These are phyloP conservation scores for Fusarium coffeatum DNA, from an alignment of 2,329 filamentous ascomycete genomes.

Conservation along the genomic window DNA sequence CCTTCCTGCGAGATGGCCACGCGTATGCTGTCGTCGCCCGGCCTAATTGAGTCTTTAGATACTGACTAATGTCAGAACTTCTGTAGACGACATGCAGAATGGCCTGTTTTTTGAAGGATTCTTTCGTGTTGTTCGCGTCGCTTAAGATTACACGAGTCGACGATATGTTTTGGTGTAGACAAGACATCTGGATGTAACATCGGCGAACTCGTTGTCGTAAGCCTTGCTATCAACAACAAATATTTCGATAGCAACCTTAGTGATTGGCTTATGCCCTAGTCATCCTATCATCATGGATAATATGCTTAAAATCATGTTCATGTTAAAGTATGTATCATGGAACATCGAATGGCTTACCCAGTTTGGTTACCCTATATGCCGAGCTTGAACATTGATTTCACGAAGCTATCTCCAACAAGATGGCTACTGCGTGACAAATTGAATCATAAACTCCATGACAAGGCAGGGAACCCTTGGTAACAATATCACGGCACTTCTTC, in stretches of 20 bases:
- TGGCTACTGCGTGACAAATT: neutral
- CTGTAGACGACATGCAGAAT: neutral
- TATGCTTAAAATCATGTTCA: neutral
- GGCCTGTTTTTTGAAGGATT: slow-evolving; percentile 11
- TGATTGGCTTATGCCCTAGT: no score
- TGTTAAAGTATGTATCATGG: neutral
- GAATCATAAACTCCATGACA: neutral
- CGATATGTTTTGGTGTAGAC: neutral
- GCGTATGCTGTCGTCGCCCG: slow-evolving; percentile 42
- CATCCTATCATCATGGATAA: neutral
- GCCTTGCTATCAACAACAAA: neutral
- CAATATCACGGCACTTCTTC: neutral
- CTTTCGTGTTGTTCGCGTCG: neutral
- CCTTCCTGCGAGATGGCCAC: slow-evolving; percentile 25
- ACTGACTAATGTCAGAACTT: slow-evolving; percentile 15
- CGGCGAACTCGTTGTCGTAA: neutral
- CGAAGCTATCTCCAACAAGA: neutral
- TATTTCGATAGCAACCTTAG: neutral
- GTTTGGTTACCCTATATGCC: neutral
- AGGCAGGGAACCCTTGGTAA: neutral
- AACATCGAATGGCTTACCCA: neutral
- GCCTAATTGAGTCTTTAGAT: slow-evolving; percentile 3
- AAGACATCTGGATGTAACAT: neutral
- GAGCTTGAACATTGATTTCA: neutral
- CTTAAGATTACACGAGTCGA: slow-evolving; percentile 3